Percentiles rank a stretch among this genome's conserved stretches.
These are phyloP conservation scores for Wickerhamomyces bisporus DNA, from an alignment of 805 yeast genomes.

Conservation along the genomic window DNA sequence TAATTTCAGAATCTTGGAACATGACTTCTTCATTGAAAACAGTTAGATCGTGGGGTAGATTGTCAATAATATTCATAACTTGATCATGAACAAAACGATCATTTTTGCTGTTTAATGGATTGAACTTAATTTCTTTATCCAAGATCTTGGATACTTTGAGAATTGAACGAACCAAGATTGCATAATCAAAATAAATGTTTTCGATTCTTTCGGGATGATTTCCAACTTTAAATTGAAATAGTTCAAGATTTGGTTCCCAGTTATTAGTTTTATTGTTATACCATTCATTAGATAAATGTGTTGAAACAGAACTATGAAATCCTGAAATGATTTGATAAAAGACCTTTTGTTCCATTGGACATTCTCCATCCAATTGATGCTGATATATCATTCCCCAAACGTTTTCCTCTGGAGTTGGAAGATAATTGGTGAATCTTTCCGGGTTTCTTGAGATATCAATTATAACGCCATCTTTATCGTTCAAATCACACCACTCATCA, in stretches of 20 bases:
- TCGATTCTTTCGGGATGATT: slow-evolving; percentile 79
- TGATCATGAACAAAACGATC: slow-evolving; percentile 41
- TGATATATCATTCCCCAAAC: slow-evolving; percentile 92
- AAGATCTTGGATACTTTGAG: slow-evolving; percentile 56
- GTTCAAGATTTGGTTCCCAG: slow-evolving; percentile 78
- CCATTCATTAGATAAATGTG: slow-evolving; percentile 85
- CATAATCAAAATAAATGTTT: slow-evolving; percentile 89
- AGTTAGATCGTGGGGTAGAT: slow-evolving; percentile 21
- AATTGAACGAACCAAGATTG: slow-evolving; percentile 76
- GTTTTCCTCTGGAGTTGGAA: slow-evolving; percentile 85
- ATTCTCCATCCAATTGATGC: slow-evolving; percentile 56
- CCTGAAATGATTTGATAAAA: slow-evolving; percentile 88
- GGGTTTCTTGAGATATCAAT: slow-evolving; percentile 87
- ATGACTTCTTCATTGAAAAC: slow-evolving; percentile 48
- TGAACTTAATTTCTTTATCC: slow-evolving; percentile 42
- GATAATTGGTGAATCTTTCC: slow-evolving; percentile 94
- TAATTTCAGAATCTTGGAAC: slow-evolving; percentile 51
- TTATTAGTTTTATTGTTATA: slow-evolving; percentile 64
- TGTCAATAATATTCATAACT: slow-evolving; percentile 26
- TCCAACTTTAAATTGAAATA: slow-evolving; percentile 89
- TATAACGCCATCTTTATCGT: slow-evolving; percentile 67
- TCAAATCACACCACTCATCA: slow-evolving; percentile 65
- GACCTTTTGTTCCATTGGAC: slow-evolving; percentile 77
- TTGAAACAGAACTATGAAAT: slow-evolving; percentile 91
- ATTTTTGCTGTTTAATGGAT: slow-evolving; percentile 33